A percentile compares a stretch with the other conserved stretches of the same genome.
Conservation (phyloP, 176 grass and related monocot species). For the Oryza glumipatula region DNA sequence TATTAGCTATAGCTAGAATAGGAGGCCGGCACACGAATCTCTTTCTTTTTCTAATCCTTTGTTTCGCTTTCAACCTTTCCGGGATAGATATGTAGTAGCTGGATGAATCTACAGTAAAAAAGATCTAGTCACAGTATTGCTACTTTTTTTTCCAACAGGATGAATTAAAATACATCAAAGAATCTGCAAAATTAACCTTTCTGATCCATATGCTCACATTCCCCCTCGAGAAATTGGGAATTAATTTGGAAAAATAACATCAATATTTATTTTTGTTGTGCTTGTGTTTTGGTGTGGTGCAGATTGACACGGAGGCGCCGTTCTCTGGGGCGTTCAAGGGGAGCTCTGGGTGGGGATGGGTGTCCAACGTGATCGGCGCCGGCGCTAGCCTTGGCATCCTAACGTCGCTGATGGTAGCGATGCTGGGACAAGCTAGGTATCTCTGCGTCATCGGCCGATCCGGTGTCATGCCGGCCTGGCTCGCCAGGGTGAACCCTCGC, state of each 20-base stretch:
- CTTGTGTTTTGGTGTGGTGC: neutral
- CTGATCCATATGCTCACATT: no score
- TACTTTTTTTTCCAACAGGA: neutral
- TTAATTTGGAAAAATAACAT: no score
- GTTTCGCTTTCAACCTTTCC: neutral
- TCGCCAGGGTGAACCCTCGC: conserved; percentile 70
- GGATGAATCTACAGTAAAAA: neutral
- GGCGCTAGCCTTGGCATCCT: conserved; percentile 91
- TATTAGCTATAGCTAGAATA: neutral
- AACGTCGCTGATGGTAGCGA: conserved; percentile 88
- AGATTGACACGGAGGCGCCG: conserved; percentile 86
- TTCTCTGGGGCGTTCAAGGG: conserved; percentile 87
- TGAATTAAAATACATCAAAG: neutral
- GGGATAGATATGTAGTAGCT: neutral
- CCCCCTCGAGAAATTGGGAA: no score
- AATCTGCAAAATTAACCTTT: neutral
- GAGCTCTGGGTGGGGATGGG: conserved; percentile 62
- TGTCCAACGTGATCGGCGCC: conserved; percentile 76
- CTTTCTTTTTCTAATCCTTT: neutral
- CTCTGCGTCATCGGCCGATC: conserved; percentile 95
- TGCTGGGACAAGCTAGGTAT: conserved; percentile 92
- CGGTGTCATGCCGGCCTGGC: conserved; percentile 74
- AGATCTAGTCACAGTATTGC: neutral
- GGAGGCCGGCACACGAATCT: neutral
- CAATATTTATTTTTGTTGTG: no score